Evolutionary conservation across 768 basidiomycete species (phyloP), one percentile per base, ranked within the genome.

Genomic region (Lactarius akahatsu): DNA sequence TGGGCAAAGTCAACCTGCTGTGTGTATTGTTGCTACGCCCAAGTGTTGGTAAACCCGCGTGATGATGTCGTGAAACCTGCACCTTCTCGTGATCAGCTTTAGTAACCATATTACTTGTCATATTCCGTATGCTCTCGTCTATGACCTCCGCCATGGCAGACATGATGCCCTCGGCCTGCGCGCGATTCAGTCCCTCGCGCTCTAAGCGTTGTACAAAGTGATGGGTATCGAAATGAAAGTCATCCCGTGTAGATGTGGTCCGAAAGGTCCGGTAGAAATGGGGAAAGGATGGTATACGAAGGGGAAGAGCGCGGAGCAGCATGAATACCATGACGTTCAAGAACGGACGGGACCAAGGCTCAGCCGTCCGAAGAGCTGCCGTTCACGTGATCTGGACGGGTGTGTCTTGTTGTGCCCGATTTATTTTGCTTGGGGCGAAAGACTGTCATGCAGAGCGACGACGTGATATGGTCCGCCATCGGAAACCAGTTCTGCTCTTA

Each of bases 1-100:
- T 94, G 92, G 3, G 95, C 92, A 76, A 98, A 97, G 78, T 98
- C 96, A 64, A 98, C 96, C 78, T 95, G 92, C 74, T 96, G 94
- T 34, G 92, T 94, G 76, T 95, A 95, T 72, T 93, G 91, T 71
- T 92, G 89, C 93, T 94, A 68, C 54, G 40, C 20, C 18, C 26
- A 28, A 10, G 15, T 26, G 23, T 62, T 13, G 54, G 57, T 34
- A 52, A 57, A n/a, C 23, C 28, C 34, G 54, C 45, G 52, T 41
- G 16, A 61, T 1, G 30, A 45, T 10, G 67, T 28, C 30, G n/a
- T 54, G 54, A 41, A 7, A 43, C 28, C 28, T 40, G 59, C 60
- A 91, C 96, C 86, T 98, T 98, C 78, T 98, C 96, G 75, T 97
- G 94, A 71, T 97, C 94, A 0, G 93, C 88, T 76, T 94, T 94